phyloP scores from a whole-genome alignment of 345 rosid species.

The Gossypium sturtianum region DNA sequence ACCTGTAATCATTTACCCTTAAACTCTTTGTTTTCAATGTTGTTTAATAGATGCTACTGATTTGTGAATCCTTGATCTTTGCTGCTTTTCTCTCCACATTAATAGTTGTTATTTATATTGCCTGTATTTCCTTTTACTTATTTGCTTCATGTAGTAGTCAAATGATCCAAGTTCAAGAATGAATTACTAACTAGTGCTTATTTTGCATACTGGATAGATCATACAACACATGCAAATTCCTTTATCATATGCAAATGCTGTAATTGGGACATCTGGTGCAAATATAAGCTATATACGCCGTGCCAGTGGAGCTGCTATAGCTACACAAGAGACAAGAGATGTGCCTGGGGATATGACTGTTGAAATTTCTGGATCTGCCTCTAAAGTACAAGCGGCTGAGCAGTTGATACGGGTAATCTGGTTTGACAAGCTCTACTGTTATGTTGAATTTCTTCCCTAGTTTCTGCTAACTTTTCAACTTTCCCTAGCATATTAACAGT shows the following conservation, averaged over 20 bases:
- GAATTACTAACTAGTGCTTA: neutral
- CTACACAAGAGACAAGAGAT: slow-evolving; percentile 8
- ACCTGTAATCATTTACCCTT: neutral
- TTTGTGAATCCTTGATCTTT: neutral
- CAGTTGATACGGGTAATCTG: neutral
- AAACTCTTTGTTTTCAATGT: neutral
- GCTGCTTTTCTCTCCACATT: neutral
- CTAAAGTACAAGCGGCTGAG: neutral
- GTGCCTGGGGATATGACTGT: slow-evolving; percentile 15
- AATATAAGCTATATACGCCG: slow-evolving; percentile 16
- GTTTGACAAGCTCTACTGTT: neutral
- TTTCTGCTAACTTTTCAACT: neutral
- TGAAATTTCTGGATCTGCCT: slow-evolving; percentile 2
- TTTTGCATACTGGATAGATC: neutral
- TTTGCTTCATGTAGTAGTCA: neutral
- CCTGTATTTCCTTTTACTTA: neutral
- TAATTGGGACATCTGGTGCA: slow-evolving; percentile 16
- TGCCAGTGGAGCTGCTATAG: slow-evolving; percentile 12
- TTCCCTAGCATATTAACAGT: neutral
- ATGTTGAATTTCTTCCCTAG: neutral
- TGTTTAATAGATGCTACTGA: neutral
- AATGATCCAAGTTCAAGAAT: neutral
- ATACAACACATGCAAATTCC: slow-evolving; percentile 15
- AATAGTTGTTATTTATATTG: neutral
- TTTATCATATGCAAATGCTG: slow-evolving; percentile 16